Evolutionary conservation across 805 yeast species (phyloP), one percentile per base, ranked within the genome.

Genomic region (Nakazawaea wickerhamii): DNA sequence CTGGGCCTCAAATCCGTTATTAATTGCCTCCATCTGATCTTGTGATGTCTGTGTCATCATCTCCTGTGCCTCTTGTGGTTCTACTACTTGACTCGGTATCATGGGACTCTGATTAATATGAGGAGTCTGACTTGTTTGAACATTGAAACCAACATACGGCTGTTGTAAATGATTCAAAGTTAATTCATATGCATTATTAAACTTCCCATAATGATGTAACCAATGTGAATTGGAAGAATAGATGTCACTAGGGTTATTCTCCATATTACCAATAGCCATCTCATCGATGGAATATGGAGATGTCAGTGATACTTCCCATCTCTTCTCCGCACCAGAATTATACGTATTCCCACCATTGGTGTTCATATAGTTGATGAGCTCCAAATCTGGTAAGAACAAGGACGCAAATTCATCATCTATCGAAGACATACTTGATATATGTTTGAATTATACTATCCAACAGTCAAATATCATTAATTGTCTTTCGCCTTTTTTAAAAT

Each of bases 331-430:
- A 10, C 21, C 20, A 14, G 32, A 26, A 9, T 18, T 25, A 13
- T 15, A 13, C 8, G 18, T 20, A 19, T 27, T 14, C 7, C 6
- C 31, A 19, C 17, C 23, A 7, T 11, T 13, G 9, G 27, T 37
- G 23, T 25, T 38, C 26, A 38, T 15, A 14, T 41, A 40, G 18
- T 32, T 35, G 25, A 38, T 18, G 15, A 46, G 30, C 25, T 42
- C 46, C 33, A 48, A 20, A 15, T 48, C 48, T 4, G 48, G 50
- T 11, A 48, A 40, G 33, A 48, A 48, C 28, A 48, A 43, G n/a
- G 47, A 44, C 7, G 46, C 50, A 30, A 48, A 48, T 32, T 48
- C 50, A 22, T 48, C 50, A 30, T 48, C 50, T 21, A 48, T 48
- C 5, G 47, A 43, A 15, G 46, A 43, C 31, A 28, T 34, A 21